phyloP scores from a whole-genome alignment of 2,329 filamentous ascomycete species.

The Claviceps purpurea region DNA sequence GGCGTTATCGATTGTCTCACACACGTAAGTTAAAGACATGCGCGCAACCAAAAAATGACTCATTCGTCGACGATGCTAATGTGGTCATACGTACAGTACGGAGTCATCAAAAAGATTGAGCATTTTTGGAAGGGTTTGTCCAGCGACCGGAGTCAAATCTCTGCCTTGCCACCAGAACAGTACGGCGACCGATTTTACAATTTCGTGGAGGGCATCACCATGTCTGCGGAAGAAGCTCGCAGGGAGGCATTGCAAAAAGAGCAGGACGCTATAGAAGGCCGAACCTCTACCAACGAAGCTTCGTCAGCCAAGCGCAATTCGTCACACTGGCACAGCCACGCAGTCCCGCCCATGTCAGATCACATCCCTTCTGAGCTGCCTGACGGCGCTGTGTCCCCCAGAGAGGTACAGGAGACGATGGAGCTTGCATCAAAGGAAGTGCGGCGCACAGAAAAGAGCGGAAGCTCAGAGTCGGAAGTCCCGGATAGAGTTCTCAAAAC shows the following conservation, averaged over 20 bases:
- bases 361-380: constrained; percentile 31
- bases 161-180: constrained; percentile 74
- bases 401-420: constrained; percentile 27
- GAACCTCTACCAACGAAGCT: constrained; percentile 16
- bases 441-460: constrained; percentile 19
- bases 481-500: constrained; percentile 46
- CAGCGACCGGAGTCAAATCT: constrained; percentile 74
- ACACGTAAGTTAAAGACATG: constrained; percentile 52
- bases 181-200: constrained; percentile 91
- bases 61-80: background rate
- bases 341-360: constrained; percentile 31
- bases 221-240: constrained; percentile 72
- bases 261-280: constrained; percentile 38
- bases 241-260: constrained; percentile 49
- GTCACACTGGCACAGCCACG: constrained; percentile 19
- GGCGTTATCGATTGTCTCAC: constrained; percentile 98
- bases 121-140: constrained; percentile 94
- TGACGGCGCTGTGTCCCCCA: constrained; percentile 14
- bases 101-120: constrained; percentile 85
- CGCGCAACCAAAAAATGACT: background rate
- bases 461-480: constrained; percentile 32
- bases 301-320: constrained; percentile 25
- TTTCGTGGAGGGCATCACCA: constrained; percentile 83
- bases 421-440: constrained; percentile 27
- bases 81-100: constrained; percentile 50